Percentiles rank a stretch among this genome's conserved stretches.
These are phyloP conservation scores for Conringia planisiliqua DNA, from an alignment of 345 rosid species.

Conservation along the genomic window DNA sequence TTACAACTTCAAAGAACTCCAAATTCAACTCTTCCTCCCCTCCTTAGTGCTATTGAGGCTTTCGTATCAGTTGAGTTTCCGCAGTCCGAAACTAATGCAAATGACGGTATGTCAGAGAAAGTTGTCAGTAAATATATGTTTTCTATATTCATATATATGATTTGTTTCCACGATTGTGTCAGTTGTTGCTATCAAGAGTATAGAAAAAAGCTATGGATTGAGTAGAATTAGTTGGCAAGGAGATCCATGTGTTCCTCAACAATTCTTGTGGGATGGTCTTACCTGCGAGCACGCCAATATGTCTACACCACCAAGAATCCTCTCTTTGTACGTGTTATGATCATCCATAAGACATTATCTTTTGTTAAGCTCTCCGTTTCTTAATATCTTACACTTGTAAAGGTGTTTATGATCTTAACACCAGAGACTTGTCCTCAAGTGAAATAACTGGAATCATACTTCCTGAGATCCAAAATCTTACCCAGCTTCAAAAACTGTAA, in stretches of 20 bases:
- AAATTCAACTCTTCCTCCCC: conserved; percentile 31
- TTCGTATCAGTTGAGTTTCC: conserved; percentile 10
- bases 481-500: conserved; percentile 41
- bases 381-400: neutral
- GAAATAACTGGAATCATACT: conserved; percentile 37
- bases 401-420: conserved; percentile 7
- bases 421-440: conserved; percentile 42
- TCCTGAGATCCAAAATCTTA: conserved; percentile 32
- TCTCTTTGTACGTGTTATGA: conserved; percentile 25
- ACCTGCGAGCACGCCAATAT: conserved; percentile 32
- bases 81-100: conserved; percentile 15
- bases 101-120: conserved; percentile 8
- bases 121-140: neutral
- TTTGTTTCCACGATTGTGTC: neutral
- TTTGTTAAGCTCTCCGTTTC: neutral
- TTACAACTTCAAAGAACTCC: conserved; percentile 20
- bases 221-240: conserved; percentile 53
- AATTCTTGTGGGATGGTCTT: conserved; percentile 49
- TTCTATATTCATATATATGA: neutral
- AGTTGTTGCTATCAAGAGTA: conserved; percentile 45
- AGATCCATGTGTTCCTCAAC: conserved; percentile 58
- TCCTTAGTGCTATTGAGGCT: conserved; percentile 30
- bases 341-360: neutral
- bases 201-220: conserved; percentile 37
- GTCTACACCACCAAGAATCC: conserved; percentile 32